A percentile compares a stretch with the other conserved stretches of the same genome.
phyloP scores from a whole-genome alignment of 2,329 filamentous ascomycete genomes.

The Coleophoma crateriformis region DNA sequence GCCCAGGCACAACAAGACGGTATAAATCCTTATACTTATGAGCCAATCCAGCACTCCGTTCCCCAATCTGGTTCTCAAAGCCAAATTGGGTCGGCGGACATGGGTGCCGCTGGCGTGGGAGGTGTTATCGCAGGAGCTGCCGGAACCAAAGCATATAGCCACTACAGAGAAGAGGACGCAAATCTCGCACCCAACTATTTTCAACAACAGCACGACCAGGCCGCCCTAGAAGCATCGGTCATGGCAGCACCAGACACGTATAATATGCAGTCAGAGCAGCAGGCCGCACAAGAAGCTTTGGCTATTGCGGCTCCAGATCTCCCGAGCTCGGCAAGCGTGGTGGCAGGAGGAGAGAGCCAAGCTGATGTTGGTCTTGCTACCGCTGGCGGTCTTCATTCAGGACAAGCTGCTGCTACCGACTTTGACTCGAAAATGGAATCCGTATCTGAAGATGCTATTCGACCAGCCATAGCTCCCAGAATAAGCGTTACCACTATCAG shows the following conservation, averaged over 20 bases:
- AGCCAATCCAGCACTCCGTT: conserved; percentile 17
- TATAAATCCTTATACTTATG: conserved; percentile 48
- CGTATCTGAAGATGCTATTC: conserved; percentile 8
- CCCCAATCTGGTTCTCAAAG: not conserved
- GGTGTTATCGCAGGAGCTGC: conserved; percentile 13
- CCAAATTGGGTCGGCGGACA: not conserved
- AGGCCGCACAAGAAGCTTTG: conserved; percentile 14
- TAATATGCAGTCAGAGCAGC: conserved; percentile 3
- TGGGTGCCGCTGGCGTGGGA: conserved; percentile 13
- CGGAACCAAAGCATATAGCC: conserved; percentile 13
- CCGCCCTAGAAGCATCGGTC: conserved; percentile 8
- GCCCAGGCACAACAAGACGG: conserved; percentile 47
- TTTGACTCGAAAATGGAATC: conserved; percentile 7
- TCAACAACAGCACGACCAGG: conserved; percentile 12
- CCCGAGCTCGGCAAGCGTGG: conserved; percentile 18
- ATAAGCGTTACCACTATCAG: conserved; percentile 21
- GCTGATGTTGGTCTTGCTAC: not conserved
- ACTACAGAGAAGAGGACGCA: conserved; percentile 10
- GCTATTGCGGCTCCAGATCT: conserved; percentile 19
- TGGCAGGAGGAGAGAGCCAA: conserved; percentile 7
- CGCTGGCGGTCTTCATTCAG: not conserved
- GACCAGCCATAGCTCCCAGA: conserved; percentile 12
- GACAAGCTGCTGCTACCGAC: not conserved
- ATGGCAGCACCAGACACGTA: conserved; percentile 9
- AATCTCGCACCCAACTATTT: conserved; percentile 3